Conservation (phyloP, 495 filamentous ascomycete genomes). For the Daldinia childiae region DNA sequence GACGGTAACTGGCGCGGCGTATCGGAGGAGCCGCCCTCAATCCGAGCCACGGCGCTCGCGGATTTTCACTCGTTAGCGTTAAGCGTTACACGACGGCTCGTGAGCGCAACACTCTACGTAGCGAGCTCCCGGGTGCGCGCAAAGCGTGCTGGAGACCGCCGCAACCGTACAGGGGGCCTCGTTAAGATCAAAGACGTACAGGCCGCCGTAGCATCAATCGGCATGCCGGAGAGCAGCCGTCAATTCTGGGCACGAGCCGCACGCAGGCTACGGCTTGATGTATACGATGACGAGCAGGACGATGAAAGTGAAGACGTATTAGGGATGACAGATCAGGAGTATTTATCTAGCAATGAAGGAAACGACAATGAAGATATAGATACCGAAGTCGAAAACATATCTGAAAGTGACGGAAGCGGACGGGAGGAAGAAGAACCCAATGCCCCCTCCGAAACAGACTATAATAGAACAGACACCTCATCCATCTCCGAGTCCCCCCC, state of each 20-base stretch:
- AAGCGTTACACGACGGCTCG: slow-evolving; percentile 71
- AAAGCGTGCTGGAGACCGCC: slow-evolving; percentile 46
- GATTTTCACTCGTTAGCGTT: slow-evolving; percentile 77
- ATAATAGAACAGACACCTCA: slow-evolving; percentile 31
- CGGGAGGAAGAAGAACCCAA: slow-evolving; percentile 15
- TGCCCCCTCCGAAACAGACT: slow-evolving; percentile 35
- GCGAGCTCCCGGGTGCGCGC: slow-evolving; percentile 64
- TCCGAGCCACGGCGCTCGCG: slow-evolving; percentile 71
- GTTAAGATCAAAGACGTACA: slow-evolving; percentile 70
- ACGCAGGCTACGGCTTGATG: slow-evolving; percentile 65
- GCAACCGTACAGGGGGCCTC: slow-evolving; percentile 40
- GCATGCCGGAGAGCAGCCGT: slow-evolving; percentile 53
- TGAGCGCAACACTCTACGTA: slow-evolving; percentile 73
- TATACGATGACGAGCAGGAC: slow-evolving; percentile 49
- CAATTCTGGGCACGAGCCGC: slow-evolving; percentile 70
- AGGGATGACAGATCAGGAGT: slow-evolving; percentile 28
- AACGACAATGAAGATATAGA: slow-evolving; percentile 25
- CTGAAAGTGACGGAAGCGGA: slow-evolving; percentile 17
- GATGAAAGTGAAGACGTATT: slow-evolving; percentile 2
- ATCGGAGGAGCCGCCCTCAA: slow-evolving; percentile 66
- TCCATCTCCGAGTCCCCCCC: slow-evolving; percentile 36
- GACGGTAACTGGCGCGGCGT: slow-evolving; percentile 74
- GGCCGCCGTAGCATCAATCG: slow-evolving; percentile 68
- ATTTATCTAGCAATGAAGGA: background rate
- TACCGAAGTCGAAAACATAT: slow-evolving; percentile 32